These are phyloP conservation scores for Botrytis paeoniae DNA, from an alignment of 2,329 filamentous ascomycete genomes.

Conservation along the genomic window DNA sequence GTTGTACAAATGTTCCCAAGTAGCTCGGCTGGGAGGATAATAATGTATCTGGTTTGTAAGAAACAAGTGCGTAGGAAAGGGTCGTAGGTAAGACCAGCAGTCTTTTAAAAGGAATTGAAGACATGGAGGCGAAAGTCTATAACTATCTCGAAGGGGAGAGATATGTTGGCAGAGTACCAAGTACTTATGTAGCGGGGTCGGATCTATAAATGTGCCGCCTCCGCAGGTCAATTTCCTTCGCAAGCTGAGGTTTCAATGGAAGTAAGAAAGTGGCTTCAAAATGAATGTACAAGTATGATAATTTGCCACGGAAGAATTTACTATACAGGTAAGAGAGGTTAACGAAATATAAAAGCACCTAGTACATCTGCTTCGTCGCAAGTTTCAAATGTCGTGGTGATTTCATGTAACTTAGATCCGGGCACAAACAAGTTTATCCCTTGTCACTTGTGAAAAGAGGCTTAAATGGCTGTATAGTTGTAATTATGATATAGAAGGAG, in stretches of 20 bases:
- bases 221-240: background rate
- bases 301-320: background rate
- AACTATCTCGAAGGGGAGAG: background rate
- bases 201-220: background rate
- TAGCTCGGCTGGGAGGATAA: constrained; percentile 35
- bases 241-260: background rate
- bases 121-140: constrained; percentile 20
- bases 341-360: background rate
- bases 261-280: background rate
- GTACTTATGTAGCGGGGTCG: background rate
- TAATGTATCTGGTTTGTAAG: constrained; percentile 29
- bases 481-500: background rate
- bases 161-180: background rate
- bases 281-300: background rate
- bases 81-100: constrained; percentile 29
- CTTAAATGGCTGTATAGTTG: background rate
- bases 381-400: constrained; percentile 13
- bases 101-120: constrained; percentile 30
- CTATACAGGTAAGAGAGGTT: background rate
- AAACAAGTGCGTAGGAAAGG: constrained; percentile 28
- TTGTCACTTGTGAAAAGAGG: background rate
- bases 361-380: background rate
- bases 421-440: background rate
- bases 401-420: constrained; percentile 1
- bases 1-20: constrained; percentile 41